Evolutionary conservation across 169 alveolate species (phyloP), one percentile per base, ranked within the genome.

Genomic region (Cryptosporidium ubiquitum): DNA sequence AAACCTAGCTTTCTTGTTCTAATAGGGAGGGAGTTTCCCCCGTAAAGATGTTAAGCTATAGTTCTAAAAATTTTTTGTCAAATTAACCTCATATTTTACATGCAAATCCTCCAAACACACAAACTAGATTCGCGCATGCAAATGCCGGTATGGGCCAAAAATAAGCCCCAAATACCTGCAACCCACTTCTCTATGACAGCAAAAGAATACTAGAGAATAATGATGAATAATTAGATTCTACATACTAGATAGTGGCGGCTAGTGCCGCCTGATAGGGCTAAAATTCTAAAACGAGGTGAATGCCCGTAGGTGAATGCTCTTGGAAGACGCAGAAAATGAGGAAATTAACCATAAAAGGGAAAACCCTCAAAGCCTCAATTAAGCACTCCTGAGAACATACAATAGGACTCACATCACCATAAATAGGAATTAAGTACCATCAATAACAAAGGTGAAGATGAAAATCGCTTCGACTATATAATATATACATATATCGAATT

Each of bases 231-330:
- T 44, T 44, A 47, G 14, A 18, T 40, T 40, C 4, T 37, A 1
- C 10, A 44, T 35, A 70, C 84, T 49, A 70, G n/a, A 70, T 49
- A 55, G 84, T 70, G 86, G 86, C 86, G 70, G 86, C 86, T 74
- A 74, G 86, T 74, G 86, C 86, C 86, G 86, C 86, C 86, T 74
- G 86, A 39, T 51, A 64, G 71, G 70, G 86, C 60, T 58, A 70
- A 68, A 70, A 70, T 49, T 70, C 69, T 70, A 31, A 70, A 20
- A 18, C 84, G 29, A 64, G 71, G 71, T 14, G 71, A 31, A 64
- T 20, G 66, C 10, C 18, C 64, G 18, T 35, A n/a, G 6, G 40
- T 20, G 37, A 68, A 47, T 14, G 16, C 2, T 47, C n/a, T 6
- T 6, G 9, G 23, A 12, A 1, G 3, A 47, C 3, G n/a, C 20